Base-by-base conservation (phyloP, 805 yeast species). In the Lipomyces kockii region DNA sequence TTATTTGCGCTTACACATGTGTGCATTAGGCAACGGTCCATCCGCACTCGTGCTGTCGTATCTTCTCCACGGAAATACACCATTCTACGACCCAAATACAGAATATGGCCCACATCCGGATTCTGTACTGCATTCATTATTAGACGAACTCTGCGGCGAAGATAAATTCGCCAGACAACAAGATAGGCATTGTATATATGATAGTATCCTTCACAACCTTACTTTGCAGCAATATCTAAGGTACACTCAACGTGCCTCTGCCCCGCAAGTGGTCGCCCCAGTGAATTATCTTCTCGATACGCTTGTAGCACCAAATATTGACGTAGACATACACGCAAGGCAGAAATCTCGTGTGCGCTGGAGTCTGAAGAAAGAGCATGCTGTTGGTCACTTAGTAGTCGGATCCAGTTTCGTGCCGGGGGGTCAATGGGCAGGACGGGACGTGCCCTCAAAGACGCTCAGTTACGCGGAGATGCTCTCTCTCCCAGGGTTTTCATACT, bases 381-480 rank as follows among this genome's bases (percentile, higher is more conserved):
- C 59, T 2, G 60, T 69, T 2, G 65, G 62, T 2, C 78, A 75
- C 64, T 51, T 72, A 12, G 75, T 77, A 17, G 60, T 75, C 6
- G 77, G 78, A 27, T 69, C 73, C 12, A 60, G 68, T 9, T 58
- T 68, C 12, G 39, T 12, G 6, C 67, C 78, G 0, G 80, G 80
- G 5, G 80, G 80, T 9, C 80, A 77, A 58, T 77, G 80, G 80
- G 71, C 76, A 2, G 63, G 56, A 7, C 51, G 27, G 20, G 71
- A 68, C 25, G 49, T 52, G 39, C 70, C 67, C 7, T 64, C 70
- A 3, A 58, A 61, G 27, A 66, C 71, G 17, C 68, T 77, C 43
- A 73, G 77, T 54, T 77, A 77, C 61, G 76, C 76, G 7, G 78
- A 76, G 65, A 77, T 76, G 78, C 72, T 77, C 39, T 73, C 78